These are phyloP conservation scores for Orbilia oligospora DNA, from an alignment of 2,329 filamentous ascomycete species.

Conservation along the genomic window DNA sequence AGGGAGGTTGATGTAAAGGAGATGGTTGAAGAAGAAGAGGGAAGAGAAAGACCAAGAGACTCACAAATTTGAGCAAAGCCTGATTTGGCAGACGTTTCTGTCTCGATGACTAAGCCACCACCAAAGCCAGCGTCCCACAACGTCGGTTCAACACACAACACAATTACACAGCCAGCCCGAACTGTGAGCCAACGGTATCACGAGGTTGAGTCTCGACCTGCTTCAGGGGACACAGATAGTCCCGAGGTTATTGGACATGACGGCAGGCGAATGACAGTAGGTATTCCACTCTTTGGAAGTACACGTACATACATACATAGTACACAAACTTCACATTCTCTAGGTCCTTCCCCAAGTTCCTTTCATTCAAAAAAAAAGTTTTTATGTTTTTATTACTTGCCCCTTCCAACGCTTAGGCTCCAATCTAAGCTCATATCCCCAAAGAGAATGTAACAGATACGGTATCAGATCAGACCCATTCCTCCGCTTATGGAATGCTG, in stretches of 20 bases:
- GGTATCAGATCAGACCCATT: slow-evolving; percentile 35
- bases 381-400: slow-evolving; percentile 20
- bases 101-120: slow-evolving; percentile 47
- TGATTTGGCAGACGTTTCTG: slow-evolving; percentile 30
- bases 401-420: slow-evolving; percentile 51
- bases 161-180: slow-evolving; percentile 11
- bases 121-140: slow-evolving; percentile 44
- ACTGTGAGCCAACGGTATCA: slow-evolving; percentile 29
- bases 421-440: slow-evolving; percentile 16
- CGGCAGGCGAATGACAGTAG: slow-evolving; percentile 11
- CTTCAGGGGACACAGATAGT: slow-evolving; percentile 33
- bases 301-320: not conserved
- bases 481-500: slow-evolving; percentile 20
- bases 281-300: not conserved
- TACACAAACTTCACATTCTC: slow-evolving; percentile 6
- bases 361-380: slow-evolving; percentile 1
- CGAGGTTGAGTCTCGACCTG: slow-evolving; percentile 35
- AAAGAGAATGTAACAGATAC: slow-evolving; percentile 36
- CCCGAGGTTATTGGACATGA: slow-evolving; percentile 39
- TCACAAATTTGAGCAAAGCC: slow-evolving; percentile 20
- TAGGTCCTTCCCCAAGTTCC: not conserved
- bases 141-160: slow-evolving; percentile 46
- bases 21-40: slow-evolving; percentile 15
- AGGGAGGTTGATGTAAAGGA: slow-evolving; percentile 38
- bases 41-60: slow-evolving; percentile 17